These are phyloP conservation scores for Ceratocystis variospora DNA, from an alignment of 2,329 filamentous ascomycete genomes.

Conservation along the genomic window DNA sequence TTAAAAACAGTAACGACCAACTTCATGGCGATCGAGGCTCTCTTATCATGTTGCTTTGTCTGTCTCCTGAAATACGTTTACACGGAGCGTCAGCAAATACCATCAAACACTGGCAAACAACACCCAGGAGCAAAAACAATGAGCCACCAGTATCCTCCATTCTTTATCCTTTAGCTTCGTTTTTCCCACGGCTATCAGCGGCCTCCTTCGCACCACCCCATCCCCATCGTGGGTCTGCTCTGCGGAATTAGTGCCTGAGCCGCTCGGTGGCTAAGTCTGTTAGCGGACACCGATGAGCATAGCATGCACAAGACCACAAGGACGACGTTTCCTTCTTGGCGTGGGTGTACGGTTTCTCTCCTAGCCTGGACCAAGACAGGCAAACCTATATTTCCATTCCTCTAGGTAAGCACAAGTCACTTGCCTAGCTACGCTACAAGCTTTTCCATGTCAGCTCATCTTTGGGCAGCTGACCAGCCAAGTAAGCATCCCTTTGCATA, in stretches of 20 bases:
- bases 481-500: too few species aligned
- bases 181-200: background rate
- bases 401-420: too few species aligned
- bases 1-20: background rate
- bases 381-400: too few species aligned
- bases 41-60: background rate
- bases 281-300: background rate
- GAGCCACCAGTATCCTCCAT: background rate
- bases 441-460: too few species aligned
- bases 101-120: background rate
- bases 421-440: too few species aligned
- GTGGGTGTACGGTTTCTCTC: too few species aligned
- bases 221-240: background rate
- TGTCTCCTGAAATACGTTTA: slow-evolving; percentile 3
- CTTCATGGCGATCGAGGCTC: background rate
- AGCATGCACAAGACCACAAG: too few species aligned
- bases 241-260: background rate
- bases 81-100: background rate
- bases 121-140: background rate
- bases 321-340: too few species aligned
- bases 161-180: background rate
- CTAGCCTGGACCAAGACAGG: too few species aligned
- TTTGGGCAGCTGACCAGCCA: too few species aligned
- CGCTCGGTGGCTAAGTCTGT: background rate
- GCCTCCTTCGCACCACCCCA: background rate